These are phyloP conservation scores for Shiraia bambusicola DNA, from an alignment of 2,329 filamentous ascomycete species.

Conservation along the genomic window DNA sequence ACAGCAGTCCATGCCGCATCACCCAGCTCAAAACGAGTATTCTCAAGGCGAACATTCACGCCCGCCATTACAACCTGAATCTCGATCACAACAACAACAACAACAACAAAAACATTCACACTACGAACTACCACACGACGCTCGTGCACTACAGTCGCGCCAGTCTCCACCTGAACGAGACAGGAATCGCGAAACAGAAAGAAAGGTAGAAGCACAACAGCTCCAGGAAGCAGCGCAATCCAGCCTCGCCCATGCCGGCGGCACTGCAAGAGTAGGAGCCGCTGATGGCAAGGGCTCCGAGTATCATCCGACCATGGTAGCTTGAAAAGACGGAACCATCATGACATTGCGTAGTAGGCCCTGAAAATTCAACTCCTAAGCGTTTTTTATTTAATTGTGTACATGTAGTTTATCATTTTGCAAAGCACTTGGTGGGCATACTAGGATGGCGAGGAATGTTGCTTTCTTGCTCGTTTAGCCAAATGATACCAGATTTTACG, in stretches of 20 bases:
- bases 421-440: too few relatives aligned
- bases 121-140: constrained; percentile 18
- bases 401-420: too few relatives aligned
- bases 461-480: too few relatives aligned
- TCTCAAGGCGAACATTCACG: neutral
- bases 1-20: constrained; percentile 13
- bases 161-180: constrained; percentile 29
- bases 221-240: constrained; percentile 40
- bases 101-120: too few relatives aligned
- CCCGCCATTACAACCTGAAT: constrained; percentile 1
- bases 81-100: constrained; percentile 1
- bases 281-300: constrained; percentile 20
- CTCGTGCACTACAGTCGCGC: constrained; percentile 16
- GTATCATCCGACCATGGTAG: constrained; percentile 30
- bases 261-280: constrained; percentile 16
- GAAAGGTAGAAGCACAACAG: constrained; percentile 33
- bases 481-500: too few relatives aligned
- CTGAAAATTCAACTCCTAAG: too few relatives aligned
- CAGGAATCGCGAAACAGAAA: constrained; percentile 16
- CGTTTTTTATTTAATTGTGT: too few relatives aligned
- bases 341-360: too few relatives aligned
- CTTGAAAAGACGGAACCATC: constrained; percentile 3
- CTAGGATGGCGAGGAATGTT: too few relatives aligned
- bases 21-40: constrained; percentile 8
- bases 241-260: constrained; percentile 32